phyloP scores from a whole-genome alignment of 495 filamentous ascomycete genomes.

The Filosporella fistucella region DNA sequence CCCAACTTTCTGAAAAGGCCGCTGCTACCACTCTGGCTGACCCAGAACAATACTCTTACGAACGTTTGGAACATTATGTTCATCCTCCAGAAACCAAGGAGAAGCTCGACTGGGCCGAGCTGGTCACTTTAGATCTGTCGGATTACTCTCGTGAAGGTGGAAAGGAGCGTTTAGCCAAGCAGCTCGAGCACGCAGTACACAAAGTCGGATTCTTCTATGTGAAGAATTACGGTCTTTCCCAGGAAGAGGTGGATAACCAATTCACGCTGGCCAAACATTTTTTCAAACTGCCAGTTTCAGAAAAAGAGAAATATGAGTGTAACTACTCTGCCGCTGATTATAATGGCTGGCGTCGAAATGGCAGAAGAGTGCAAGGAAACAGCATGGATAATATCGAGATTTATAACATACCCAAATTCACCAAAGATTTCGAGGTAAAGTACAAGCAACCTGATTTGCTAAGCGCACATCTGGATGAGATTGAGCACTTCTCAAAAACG shows the following conservation, averaged over 20 bases:
- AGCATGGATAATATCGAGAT: constrained; percentile 51
- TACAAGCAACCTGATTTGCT: constrained; percentile 34
- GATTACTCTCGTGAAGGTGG: constrained; percentile 46
- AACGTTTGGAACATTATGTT: constrained; percentile 20
- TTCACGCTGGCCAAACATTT: constrained; percentile 54
- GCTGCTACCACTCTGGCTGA: neutral
- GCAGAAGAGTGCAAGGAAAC: constrained; percentile 35
- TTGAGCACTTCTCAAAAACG: constrained; percentile 38
- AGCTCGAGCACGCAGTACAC: constrained; percentile 52
- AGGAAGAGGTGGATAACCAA: constrained; percentile 56
- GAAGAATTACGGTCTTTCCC: constrained; percentile 52
- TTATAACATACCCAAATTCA: constrained; percentile 54
- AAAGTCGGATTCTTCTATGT: constrained; percentile 59
- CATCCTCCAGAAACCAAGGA: constrained; percentile 19
- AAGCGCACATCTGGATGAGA: constrained; percentile 30
- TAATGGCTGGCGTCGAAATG: constrained; percentile 38
- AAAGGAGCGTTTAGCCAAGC: constrained; percentile 47
- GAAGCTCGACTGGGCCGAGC: constrained; percentile 48
- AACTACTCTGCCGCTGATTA: constrained; percentile 43
- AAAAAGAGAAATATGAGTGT: constrained; percentile 35
- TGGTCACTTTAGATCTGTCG: constrained; percentile 49
- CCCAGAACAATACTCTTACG: constrained; percentile 6
- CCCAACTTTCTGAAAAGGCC: neutral
- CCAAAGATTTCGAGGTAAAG: constrained; percentile 37
- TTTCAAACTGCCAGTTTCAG: constrained; percentile 48